Evolutionary conservation across 495 filamentous ascomycete species (phyloP).

Genomic region (Pyrenopolyporus hunteri): DNA sequence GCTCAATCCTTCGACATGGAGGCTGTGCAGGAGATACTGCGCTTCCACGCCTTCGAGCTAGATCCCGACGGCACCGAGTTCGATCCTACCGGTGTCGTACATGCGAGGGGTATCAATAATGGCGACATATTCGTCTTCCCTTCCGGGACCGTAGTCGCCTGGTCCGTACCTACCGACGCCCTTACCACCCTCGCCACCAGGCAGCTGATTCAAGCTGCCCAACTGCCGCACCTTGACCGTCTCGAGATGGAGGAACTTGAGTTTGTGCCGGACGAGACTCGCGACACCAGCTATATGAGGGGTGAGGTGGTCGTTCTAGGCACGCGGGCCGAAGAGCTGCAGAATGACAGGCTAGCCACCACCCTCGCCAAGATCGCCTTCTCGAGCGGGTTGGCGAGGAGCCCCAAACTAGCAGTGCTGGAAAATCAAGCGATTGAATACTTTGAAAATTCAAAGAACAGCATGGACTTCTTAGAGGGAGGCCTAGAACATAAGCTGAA

Average conservation of each 20-base stretch:
- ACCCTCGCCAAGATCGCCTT: conserved; percentile 94
- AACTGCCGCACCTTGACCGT: conserved; percentile 70
- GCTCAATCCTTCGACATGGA: conserved; percentile 87
- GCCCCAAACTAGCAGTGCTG: conserved; percentile 94
- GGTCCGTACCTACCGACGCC: conserved; percentile 77
- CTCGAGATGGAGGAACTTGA: conserved; percentile 90
- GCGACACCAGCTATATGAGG: conserved; percentile 77
- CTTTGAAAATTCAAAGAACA: conserved; percentile 69
- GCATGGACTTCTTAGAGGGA: conserved; percentile 78
- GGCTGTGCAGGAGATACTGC: conserved; percentile 70
- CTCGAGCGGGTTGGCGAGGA: conserved; percentile 90
- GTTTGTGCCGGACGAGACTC: conserved; percentile 75
- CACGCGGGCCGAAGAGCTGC: conserved; percentile 59
- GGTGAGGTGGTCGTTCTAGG: conserved; percentile 92
- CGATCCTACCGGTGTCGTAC: conserved; percentile 63
- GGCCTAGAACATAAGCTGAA: conserved; percentile 69
- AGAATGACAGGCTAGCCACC: conserved; percentile 64
- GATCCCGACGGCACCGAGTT: conserved; percentile 65
- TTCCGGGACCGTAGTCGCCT: conserved; percentile 92
- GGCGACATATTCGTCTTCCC: conserved; percentile 98
- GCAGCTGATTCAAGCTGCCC: conserved; percentile 75
- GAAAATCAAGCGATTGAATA: conserved; percentile 83
- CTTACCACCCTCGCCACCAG: conserved; percentile 74
- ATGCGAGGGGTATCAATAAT: conserved; percentile 58
- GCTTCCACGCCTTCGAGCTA: conserved; percentile 71